A percentile compares a stretch with the other conserved stretches of the same genome.
These are phyloP conservation scores for Wickerhamiella alocasiicola DNA, from an alignment of 805 yeast genomes.

Conservation along the genomic window DNA sequence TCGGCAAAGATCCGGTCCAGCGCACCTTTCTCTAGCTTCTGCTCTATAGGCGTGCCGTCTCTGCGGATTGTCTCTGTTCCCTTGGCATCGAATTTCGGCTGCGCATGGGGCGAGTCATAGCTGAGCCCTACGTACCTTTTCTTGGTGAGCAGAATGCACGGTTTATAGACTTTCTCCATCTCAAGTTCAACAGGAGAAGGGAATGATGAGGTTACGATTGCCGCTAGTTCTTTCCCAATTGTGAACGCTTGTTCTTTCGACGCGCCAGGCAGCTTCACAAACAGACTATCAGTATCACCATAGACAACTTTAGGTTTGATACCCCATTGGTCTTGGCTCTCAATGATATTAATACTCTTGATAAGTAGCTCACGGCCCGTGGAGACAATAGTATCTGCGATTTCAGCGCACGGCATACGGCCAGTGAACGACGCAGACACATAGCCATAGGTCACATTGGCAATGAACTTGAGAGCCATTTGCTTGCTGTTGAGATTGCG, in stretches of 20 bases:
- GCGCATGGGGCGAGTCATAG: constrained; percentile 47
- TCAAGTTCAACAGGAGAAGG: constrained; percentile 76
- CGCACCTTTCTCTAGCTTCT: constrained; percentile 60
- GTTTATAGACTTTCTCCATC: constrained; percentile 87
- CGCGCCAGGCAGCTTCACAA: constrained; percentile 80
- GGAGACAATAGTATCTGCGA: constrained; percentile 89
- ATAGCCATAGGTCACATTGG: constrained; percentile 94
- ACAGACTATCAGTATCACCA: constrained; percentile 92
- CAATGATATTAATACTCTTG: constrained; percentile 57
- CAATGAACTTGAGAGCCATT: constrained; percentile 74
- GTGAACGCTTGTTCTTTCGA: constrained; percentile 63
- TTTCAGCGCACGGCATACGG: constrained; percentile 90
- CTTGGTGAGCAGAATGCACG: constrained; percentile 69
- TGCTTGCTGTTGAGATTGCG: constrained; percentile 64
- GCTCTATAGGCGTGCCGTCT: constrained; percentile 91
- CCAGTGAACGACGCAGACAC: constrained; percentile 92
- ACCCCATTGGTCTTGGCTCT: constrained; percentile 48
- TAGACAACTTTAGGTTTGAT: constrained; percentile 73
- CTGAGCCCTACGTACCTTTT: constrained; percentile 85
- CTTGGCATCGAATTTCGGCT: constrained; percentile 79
- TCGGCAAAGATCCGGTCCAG: constrained; percentile 61
- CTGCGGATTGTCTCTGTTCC: constrained; percentile 92
- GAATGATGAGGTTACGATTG: constrained; percentile 45
- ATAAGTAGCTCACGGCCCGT: constrained; percentile 79
- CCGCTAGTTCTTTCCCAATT: constrained; percentile 61